These are phyloP conservation scores for Hymenoscyphus linearis DNA, from an alignment of 2,329 filamentous ascomycete species.

Conservation along the genomic window DNA sequence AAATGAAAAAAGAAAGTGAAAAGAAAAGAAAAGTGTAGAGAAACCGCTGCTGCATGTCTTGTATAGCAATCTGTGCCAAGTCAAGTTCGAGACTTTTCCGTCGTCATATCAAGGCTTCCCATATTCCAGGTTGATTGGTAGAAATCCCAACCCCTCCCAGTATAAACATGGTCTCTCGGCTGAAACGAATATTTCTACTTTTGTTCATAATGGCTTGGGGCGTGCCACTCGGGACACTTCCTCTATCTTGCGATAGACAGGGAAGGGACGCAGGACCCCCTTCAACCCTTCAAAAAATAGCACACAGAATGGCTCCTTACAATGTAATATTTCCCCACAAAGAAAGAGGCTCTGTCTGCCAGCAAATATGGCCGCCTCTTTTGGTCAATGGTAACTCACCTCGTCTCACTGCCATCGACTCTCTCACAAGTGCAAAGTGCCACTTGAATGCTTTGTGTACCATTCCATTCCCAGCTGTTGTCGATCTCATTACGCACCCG, in stretches of 20 bases:
- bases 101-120: background rate
- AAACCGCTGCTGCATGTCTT: background rate
- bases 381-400: background rate
- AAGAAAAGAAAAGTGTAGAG: background rate
- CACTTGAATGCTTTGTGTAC: conserved; percentile 2
- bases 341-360: background rate
- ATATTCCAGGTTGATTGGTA: background rate
- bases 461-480: background rate
- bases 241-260: background rate
- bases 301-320: background rate
- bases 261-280: background rate
- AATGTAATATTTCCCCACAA: background rate
- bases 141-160: background rate
- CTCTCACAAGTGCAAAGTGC: background rate
- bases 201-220: background rate
- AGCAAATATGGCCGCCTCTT: background rate
- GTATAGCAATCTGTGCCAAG: background rate
- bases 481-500: background rate
- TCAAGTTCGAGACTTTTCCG: background rate
- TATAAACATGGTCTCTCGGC: background rate
- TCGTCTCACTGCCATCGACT: conserved; percentile 2
- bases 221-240: conserved; percentile 7
- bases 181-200: background rate
- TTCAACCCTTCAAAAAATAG: background rate
- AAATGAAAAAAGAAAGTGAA: background rate